Percentiles rank a stretch among this genome's conserved stretches.
These are phyloP conservation scores for Crithidia fasciculata DNA, from an alignment of 208 protist genomes.

Conservation along the genomic window DNA sequence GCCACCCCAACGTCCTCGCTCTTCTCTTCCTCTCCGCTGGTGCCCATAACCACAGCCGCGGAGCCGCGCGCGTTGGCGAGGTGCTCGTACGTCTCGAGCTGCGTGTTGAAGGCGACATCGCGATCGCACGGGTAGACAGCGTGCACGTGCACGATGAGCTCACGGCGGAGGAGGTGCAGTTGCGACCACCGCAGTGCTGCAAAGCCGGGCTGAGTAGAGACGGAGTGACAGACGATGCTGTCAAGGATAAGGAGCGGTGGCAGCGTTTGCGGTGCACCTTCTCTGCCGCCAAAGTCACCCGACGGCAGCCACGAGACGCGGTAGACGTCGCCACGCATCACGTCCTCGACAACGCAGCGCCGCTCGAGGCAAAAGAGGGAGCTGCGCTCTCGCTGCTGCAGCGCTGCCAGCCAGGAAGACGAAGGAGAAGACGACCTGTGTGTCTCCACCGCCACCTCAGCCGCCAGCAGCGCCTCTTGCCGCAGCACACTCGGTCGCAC, in stretches of 20 bases:
- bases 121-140: constrained; percentile 45
- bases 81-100: constrained; percentile 50
- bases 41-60: neutral
- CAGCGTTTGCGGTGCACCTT: neutral
- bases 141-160: constrained; percentile 53
- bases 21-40: neutral
- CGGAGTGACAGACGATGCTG: constrained; percentile 40
- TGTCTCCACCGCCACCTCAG: constrained; percentile 13
- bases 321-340: constrained; percentile 62
- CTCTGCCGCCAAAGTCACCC: neutral
- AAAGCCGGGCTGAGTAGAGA: constrained; percentile 38
- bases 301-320: constrained; percentile 43
- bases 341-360: constrained; percentile 48
- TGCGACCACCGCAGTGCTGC: constrained; percentile 56
- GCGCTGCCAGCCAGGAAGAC: constrained; percentile 31
- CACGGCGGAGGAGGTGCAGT: constrained; percentile 37
- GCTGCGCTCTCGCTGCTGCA: constrained; percentile 23
- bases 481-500: constrained; percentile 41
- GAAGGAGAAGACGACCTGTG: too few species aligned
- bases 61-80: constrained; percentile 37
- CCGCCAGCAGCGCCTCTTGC: constrained; percentile 28
- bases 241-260: constrained; percentile 52
- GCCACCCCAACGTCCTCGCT: constrained; percentile 33
- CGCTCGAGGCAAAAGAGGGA: constrained; percentile 21
- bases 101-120: constrained; percentile 61